These are phyloP conservation scores for Wallacemonas sp. DNA, from an alignment of 208 protist genomes.

Conservation along the genomic window DNA sequence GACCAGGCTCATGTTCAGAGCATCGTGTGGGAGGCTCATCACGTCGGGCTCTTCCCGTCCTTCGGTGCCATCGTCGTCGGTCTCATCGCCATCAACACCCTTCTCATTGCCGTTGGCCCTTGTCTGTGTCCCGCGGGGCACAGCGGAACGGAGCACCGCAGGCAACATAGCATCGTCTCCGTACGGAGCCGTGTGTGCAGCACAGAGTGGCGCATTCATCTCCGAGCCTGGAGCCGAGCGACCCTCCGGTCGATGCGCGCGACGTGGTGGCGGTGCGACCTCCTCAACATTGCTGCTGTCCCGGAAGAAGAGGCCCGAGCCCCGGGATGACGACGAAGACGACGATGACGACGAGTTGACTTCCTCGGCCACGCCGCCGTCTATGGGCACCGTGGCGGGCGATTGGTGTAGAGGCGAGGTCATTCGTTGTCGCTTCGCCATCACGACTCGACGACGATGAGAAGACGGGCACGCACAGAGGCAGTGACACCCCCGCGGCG, in stretches of 20 bases:
- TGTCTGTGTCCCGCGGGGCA: too few relatives aligned
- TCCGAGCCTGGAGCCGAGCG: too few relatives aligned
- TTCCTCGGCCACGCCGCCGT: background rate
- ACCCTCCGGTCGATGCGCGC: too few relatives aligned
- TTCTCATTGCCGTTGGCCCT: too few relatives aligned
- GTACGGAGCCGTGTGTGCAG: too few relatives aligned
- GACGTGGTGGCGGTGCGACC: too few relatives aligned
- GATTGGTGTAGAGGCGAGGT: background rate
- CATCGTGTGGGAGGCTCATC: background rate
- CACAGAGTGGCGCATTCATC: too few relatives aligned
- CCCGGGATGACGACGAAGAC: background rate
- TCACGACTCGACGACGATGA: constrained; percentile 13
- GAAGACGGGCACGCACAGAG: constrained; percentile 29
- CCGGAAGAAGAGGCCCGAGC: too few relatives aligned
- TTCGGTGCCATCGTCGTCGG: background rate
- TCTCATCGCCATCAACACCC: background rate
- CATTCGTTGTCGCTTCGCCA: background rate
- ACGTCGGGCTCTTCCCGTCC: too few relatives aligned
- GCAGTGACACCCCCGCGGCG: constrained; percentile 19
- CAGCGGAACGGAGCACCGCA: too few relatives aligned
- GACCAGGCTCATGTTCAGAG: constrained; percentile 8
- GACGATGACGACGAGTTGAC: background rate
- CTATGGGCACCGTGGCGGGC: background rate
- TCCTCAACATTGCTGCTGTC: too few relatives aligned
- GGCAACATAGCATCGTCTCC: too few relatives aligned